A percentile compares a stretch with the other conserved stretches of the same genome.
Evolutionary conservation across 1,139 yeast genomes (phyloP).

Genomic region (Sugiyamaella japonica): DNA sequence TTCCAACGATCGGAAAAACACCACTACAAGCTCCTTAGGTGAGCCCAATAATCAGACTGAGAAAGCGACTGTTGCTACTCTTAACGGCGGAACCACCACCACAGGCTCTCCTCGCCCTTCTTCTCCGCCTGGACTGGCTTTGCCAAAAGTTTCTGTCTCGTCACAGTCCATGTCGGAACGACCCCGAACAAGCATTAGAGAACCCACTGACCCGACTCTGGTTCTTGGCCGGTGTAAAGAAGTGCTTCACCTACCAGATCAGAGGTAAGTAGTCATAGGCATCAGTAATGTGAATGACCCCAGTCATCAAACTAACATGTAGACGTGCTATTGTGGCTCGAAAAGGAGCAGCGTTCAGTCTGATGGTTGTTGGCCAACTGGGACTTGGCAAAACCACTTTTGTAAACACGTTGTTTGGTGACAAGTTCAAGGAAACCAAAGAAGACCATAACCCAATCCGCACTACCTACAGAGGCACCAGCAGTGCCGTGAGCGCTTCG

Average conservation of each 20-base stretch:
- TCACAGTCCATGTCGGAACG: background rate
- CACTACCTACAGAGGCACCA: background rate
- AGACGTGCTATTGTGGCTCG: slow-evolving; percentile 75
- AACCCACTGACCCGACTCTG: background rate
- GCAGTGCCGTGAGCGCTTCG: background rate
- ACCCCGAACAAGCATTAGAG: background rate
- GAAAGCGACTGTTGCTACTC: background rate
- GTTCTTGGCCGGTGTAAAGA: slow-evolving; percentile 41
- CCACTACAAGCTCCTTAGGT: background rate
- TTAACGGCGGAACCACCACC: background rate
- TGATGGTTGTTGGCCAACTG: slow-evolving; percentile 91
- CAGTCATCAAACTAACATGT: background rate
- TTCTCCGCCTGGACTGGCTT: background rate
- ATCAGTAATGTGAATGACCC: background rate
- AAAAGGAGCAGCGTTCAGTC: slow-evolving; percentile 78
- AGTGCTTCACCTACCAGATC: slow-evolving; percentile 71
- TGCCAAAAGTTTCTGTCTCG: background rate
- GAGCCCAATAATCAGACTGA: background rate
- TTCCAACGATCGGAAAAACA: too few species aligned
- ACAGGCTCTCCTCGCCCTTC: too few species aligned
- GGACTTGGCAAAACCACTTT: slow-evolving; percentile 89
- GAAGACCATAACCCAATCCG: slow-evolving; percentile 36
- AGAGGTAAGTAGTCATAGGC: slow-evolving; percentile 49
- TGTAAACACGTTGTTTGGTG: slow-evolving; percentile 69
- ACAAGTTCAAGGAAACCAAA: slow-evolving; percentile 47